These are phyloP conservation scores for Gossypium gossypioides DNA, from an alignment of 441 rosid species.

Conservation along the genomic window DNA sequence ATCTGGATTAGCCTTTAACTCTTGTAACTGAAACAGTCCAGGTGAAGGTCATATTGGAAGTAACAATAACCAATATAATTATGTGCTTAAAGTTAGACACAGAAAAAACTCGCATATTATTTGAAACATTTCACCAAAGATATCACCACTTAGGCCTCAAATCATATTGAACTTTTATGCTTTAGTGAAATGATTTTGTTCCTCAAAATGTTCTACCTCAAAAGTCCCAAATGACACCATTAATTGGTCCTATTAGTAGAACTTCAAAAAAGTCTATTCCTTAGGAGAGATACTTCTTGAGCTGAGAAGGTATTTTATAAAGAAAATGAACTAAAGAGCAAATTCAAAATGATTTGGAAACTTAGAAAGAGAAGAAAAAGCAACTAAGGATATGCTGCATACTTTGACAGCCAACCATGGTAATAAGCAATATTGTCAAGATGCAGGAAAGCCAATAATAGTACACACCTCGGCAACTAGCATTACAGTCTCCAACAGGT, in stretches of 20 bases:
- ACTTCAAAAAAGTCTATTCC: neutral
- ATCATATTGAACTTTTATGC: neutral
- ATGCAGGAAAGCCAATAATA: slow-evolving; percentile 1
- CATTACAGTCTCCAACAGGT: slow-evolving; percentile 85
- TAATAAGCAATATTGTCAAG: neutral
- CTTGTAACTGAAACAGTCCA: slow-evolving; percentile 66
- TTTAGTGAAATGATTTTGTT: neutral
- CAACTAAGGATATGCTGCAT: neutral
- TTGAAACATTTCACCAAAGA: neutral
- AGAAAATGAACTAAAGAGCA: neutral
- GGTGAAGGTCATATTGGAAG: slow-evolving; percentile 22
- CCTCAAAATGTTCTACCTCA: neutral
- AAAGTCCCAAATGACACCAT: neutral
- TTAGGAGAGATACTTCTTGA: neutral
- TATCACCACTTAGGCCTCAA: neutral
- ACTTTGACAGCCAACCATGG: slow-evolving; percentile 12
- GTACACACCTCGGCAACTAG: slow-evolving; percentile 92
- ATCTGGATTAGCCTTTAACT: slow-evolving; percentile 90
- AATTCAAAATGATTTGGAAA: neutral
- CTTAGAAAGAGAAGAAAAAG: neutral
- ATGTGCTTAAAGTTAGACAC: neutral
- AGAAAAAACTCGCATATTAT: neutral
- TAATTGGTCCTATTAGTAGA: neutral
- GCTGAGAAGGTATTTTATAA: neutral
- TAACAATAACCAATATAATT: neutral